These are phyloP conservation scores for Globisporangium recalcitrans DNA, from an alignment of 352 stramenopile genomes.

Conservation along the genomic window DNA sequence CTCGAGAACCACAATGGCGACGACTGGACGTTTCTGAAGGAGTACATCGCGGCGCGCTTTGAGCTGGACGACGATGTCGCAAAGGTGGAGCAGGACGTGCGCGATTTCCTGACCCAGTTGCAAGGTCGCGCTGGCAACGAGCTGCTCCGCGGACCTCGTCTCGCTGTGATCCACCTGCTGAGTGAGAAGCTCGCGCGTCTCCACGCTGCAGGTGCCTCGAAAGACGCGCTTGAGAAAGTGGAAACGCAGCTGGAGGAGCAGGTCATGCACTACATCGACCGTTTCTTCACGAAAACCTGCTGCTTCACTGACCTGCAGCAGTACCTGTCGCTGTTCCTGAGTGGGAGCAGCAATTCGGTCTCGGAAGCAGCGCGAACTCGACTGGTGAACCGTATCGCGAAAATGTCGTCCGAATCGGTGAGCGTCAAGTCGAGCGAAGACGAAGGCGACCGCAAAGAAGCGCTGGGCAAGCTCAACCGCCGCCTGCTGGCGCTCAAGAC, in stretches of 20 bases:
- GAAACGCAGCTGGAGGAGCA: conserved; percentile 42
- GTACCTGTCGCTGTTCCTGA: conserved; percentile 51
- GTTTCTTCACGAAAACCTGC: conserved; percentile 76
- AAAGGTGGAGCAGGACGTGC: conserved; percentile 26
- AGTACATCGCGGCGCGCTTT: conserved; percentile 54
- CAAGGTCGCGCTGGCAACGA: conserved; percentile 41
- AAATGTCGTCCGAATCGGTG: conserved; percentile 28
- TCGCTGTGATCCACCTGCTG: conserved; percentile 57
- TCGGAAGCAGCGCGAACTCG: conserved; percentile 31
- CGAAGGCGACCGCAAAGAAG: conserved; percentile 32
- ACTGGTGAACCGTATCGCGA: conserved; percentile 30
- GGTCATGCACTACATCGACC: conserved; percentile 56
- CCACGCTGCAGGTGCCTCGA: conserved; percentile 2
- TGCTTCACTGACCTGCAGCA: conserved; percentile 85
- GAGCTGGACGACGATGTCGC: conserved; percentile 25
- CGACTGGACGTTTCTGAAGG: conserved; percentile 77
- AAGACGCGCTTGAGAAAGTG: conserved; percentile 21
- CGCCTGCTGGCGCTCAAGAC: conserved; percentile 62
- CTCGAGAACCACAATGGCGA: conserved; percentile 72
- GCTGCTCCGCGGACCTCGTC: conserved; percentile 57
- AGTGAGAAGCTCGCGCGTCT: conserved; percentile 42
- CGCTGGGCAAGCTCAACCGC: conserved; percentile 43
- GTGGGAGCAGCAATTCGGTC: conserved; percentile 16
- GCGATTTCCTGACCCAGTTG: conserved; percentile 40
- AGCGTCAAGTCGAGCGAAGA: conserved; percentile 18